phyloP scores from a whole-genome alignment of 2,329 filamentous ascomycete species.

The Berkeleyomyces basicola region DNA sequence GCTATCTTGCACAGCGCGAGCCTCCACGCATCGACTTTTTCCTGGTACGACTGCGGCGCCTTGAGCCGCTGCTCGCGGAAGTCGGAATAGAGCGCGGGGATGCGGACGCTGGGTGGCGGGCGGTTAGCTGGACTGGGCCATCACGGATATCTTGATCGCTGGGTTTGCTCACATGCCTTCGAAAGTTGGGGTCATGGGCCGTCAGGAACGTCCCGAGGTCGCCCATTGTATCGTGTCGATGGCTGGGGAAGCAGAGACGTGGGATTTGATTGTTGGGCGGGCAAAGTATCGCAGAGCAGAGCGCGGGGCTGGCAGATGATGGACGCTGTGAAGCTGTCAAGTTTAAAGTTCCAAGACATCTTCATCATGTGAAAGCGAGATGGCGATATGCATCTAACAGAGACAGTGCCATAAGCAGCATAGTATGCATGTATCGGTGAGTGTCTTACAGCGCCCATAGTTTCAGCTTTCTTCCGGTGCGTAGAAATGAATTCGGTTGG shows the following conservation, averaged over 20 bases:
- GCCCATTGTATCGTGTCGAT: conserved; percentile 30
- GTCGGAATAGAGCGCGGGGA: conserved; percentile 79
- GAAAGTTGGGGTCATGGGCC: conserved; percentile 43
- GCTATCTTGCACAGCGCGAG: conserved; percentile 54
- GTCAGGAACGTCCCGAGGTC: conserved; percentile 53
- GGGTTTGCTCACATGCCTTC: conserved; percentile 27
- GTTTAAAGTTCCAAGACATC: background rate
- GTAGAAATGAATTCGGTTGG: no score
- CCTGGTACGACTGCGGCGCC: conserved; percentile 71
- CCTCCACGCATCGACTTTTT: conserved; percentile 68
- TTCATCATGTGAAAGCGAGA: background rate
- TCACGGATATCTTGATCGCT: background rate
- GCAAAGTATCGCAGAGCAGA: background rate
- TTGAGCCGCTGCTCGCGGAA: conserved; percentile 56
- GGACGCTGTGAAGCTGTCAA: background rate
- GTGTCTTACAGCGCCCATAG: background rate
- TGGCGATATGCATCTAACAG: background rate
- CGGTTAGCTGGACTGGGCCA: background rate
- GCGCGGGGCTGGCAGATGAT: background rate
- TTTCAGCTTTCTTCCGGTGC: background rate
- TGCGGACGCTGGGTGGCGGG: conserved; percentile 41
- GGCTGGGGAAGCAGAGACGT: background rate
- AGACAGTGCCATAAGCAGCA: background rate
- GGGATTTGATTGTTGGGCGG: no score
- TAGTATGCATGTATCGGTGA: background rate